Evolutionary conservation across 106 monocot genomes (phyloP), one percentile per base, ranked within the genome.

Genomic region (Allium cepa): DNA sequence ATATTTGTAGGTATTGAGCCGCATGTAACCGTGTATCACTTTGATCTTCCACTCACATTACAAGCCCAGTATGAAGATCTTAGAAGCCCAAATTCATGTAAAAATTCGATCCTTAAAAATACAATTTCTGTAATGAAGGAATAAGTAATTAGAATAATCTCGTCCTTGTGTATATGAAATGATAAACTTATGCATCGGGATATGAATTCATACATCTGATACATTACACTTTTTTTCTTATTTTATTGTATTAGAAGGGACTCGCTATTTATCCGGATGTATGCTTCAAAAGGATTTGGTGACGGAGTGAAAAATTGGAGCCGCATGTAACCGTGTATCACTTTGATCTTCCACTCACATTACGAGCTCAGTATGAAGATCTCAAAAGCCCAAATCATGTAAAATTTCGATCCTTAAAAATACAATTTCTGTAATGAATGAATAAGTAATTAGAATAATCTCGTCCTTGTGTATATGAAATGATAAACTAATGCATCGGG

Each of bases 241-340:
- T n/a, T n/a, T n/a, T n/a, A n/a, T 36, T 52, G 58, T 49, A 48
- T 28, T 76, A 82, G 86, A 57, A 79, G 82, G 11, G 86, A 86
- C 59, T 86, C 76, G 73, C 72, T 4, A 69, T 76, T 48, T 82
- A 77, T 63, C 82, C 86, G 0, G 61, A 86, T 48, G 76, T 76
- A 8, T 86, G 86, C 76, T 86, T 86, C 58, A 73, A 60, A 46
- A n/a, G 79, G 77, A 63, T 82, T 86, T 11, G 86, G 86, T 8
- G 82, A 86, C 66, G 73, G 86, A 64, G 86, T 86, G 51, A 76
- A 73, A 50, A 7, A 77, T 50, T 86, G 86, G 86, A 66, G n/a
- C n/a, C n/a, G n/a, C n/a, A n/a, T n/a, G n/a, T n/a, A n/a, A n/a
- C n/a, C n/a, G n/a, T n/a, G n/a, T n/a, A n/a, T n/a, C n/a, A n/a